Conservation (phyloP, 495 filamentous ascomycete species). For the Pseudevernia furfuracea region DNA sequence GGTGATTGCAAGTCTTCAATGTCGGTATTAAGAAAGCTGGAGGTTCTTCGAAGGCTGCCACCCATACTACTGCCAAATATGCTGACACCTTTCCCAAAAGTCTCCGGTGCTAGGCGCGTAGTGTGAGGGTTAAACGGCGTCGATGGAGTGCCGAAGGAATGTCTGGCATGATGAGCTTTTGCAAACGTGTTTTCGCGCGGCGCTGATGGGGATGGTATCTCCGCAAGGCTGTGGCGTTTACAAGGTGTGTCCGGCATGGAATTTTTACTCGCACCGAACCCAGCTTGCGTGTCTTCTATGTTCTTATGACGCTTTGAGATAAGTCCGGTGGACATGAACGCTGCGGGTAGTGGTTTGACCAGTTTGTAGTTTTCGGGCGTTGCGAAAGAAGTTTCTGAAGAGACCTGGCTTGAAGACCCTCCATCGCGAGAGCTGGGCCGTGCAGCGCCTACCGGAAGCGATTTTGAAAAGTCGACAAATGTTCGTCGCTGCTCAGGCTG, state of each 20-base stretch:
- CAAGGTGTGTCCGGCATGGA: constrained; percentile 90
- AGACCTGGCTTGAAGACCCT: constrained; percentile 37
- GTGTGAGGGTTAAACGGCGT: constrained; percentile 53
- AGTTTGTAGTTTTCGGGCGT: constrained; percentile 80
- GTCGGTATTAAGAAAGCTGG: constrained; percentile 71
- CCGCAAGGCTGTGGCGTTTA: constrained; percentile 65
- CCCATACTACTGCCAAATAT: constrained; percentile 58
- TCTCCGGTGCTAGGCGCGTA: constrained; percentile 41
- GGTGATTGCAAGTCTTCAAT: constrained; percentile 59
- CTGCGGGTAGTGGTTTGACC: constrained; percentile 73
- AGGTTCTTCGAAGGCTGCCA: constrained; percentile 49
- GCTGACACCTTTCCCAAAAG: constrained; percentile 58
- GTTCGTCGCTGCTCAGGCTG: constrained; percentile 44
- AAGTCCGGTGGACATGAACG: constrained; percentile 89
- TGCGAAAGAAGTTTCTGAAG: constrained; percentile 52
- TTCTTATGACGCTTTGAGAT: constrained; percentile 75
- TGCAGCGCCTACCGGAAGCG: constrained; percentile 61
- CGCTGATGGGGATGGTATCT: constrained; percentile 52
- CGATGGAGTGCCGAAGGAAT: constrained; percentile 56
- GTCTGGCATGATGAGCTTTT: constrained; percentile 47
- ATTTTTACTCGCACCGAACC: constrained; percentile 38
- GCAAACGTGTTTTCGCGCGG: constrained; percentile 48
- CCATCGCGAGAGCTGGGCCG: constrained; percentile 36
- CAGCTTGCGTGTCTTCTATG: constrained; percentile 44
- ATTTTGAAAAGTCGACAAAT: constrained; percentile 68